Evolutionary conservation across 2,329 filamentous ascomycete species (phyloP).

Genomic region (Blastomyces silverae): DNA sequence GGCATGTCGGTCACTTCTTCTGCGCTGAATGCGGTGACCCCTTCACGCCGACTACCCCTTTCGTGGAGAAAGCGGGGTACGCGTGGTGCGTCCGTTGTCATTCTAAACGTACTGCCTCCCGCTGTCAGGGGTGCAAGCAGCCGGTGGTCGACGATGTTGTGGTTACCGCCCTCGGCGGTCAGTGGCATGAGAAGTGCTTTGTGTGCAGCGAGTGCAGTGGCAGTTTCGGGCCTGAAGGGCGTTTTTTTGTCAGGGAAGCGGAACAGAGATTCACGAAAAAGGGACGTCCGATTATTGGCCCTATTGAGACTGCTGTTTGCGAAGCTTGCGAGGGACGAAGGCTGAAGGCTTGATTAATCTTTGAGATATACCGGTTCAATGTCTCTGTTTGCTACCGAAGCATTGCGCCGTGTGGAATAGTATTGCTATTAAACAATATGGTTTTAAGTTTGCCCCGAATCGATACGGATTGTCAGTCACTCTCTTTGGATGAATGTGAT

Average conservation of each 20-base stretch:
- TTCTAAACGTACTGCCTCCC: constrained; percentile 80
- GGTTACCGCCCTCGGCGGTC: constrained; percentile 76
- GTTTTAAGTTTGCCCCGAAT: not conserved
- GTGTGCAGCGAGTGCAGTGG: constrained; percentile 63
- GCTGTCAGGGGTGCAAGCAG: constrained; percentile 76
- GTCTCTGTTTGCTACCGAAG: not conserved
- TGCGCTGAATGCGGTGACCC: constrained; percentile 95
- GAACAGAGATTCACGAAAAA: constrained; percentile 42
- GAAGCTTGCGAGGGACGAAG: constrained; percentile 56
- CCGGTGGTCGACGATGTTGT: constrained; percentile 87
- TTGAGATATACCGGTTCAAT: not conserved
- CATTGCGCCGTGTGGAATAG: not conserved
- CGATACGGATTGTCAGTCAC: not conserved
- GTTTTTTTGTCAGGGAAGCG: constrained; percentile 57
- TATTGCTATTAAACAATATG: not conserved
- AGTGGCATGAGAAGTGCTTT: constrained; percentile 94
- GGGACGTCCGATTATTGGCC: constrained; percentile 42
- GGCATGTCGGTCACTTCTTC: constrained; percentile 98
- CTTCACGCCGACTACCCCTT: constrained; percentile 60
- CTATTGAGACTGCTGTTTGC: constrained; percentile 55
- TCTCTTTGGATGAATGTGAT: not conserved
- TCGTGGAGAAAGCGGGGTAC: constrained; percentile 96
- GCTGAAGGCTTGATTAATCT: constrained; percentile 45
- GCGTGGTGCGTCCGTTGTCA: constrained; percentile 95
- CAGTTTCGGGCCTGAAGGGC: constrained; percentile 53